A percentile compares a stretch with the other conserved stretches of the same genome.
Conservation (phyloP, 257 asterid species). For the Nicotiana sylvestris region DNA sequence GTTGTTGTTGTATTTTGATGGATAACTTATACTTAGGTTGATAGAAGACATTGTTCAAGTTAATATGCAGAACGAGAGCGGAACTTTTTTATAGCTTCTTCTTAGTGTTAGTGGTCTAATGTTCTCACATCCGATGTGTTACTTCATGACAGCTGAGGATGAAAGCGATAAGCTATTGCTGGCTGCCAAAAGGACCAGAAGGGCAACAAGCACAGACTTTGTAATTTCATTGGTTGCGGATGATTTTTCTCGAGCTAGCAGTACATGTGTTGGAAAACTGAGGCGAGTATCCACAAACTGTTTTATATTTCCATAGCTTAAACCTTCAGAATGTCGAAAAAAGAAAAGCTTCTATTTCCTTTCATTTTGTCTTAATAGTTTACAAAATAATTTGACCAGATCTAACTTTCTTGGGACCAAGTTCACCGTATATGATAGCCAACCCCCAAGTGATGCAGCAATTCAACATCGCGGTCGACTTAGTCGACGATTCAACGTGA, state of each 20-base stretch:
- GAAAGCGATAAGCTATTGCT: slow-evolving; percentile 67
- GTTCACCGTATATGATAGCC: slow-evolving; percentile 24
- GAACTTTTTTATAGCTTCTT: not conserved
- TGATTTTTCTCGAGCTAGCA: slow-evolving; percentile 91
- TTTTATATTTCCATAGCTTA: not conserved
- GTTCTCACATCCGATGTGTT: slow-evolving; percentile 15
- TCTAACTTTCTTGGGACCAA: slow-evolving; percentile 26
- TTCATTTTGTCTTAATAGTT: not conserved
- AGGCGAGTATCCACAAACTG: slow-evolving; percentile 28
- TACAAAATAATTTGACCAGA: slow-evolving; percentile 9
- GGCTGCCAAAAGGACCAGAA: slow-evolving; percentile 73
- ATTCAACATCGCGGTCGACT: slow-evolving; percentile 13
- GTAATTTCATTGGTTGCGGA: slow-evolving; percentile 75
- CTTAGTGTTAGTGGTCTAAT: not conserved
- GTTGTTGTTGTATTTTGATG: not conserved
- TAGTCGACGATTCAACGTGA: slow-evolving; percentile 16
- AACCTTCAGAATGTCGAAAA: not conserved
- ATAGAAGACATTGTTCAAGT: not conserved
- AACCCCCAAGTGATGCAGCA: slow-evolving; percentile 13
- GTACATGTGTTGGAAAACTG: slow-evolving; percentile 78
- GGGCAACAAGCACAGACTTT: slow-evolving; percentile 84
- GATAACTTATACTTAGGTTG: not conserved
- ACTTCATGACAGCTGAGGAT: slow-evolving; percentile 56
- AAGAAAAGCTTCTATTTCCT: not conserved
- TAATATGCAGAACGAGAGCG: not conserved